Evolutionary conservation across 495 filamentous ascomycete species (phyloP).

Genomic region (Talaromyces proteolyticus): DNA sequence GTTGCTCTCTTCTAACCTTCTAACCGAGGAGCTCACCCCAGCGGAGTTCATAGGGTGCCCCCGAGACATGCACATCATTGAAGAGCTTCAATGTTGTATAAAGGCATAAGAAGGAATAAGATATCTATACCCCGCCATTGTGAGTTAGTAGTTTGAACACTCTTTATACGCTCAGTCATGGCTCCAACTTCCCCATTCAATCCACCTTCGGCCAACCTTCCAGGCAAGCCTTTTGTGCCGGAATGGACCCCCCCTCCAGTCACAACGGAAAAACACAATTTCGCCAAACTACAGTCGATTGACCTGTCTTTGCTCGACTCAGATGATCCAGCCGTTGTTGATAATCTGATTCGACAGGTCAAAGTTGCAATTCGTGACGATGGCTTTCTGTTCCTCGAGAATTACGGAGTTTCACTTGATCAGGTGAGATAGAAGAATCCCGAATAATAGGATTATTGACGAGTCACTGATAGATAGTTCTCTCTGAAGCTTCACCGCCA

Average conservation of each 20-base stretch:
- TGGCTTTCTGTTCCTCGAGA: constrained; percentile 39
- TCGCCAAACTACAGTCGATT: constrained; percentile 33
- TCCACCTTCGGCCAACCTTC: constrained; percentile 25
- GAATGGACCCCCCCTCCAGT: constrained; percentile 34
- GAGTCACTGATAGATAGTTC: not conserved
- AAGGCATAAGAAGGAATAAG: too few relatives aligned
- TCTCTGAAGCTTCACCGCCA: constrained; percentile 33
- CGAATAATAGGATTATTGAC: not conserved
- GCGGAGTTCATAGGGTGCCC: too few relatives aligned
- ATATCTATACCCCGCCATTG: too few relatives aligned
- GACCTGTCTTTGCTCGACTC: too few relatives aligned
- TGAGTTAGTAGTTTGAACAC: too few relatives aligned
- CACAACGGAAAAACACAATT: constrained; percentile 30
- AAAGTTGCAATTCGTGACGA: constrained; percentile 36
- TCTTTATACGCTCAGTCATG: too few relatives aligned
- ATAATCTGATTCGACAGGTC: constrained; percentile 29
- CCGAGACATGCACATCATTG: too few relatives aligned
- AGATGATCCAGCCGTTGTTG: constrained; percentile 33
- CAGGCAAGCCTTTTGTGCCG: constrained; percentile 34
- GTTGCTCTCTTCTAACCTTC: too few relatives aligned
- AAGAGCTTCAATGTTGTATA: too few relatives aligned
- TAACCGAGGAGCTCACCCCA: too few relatives aligned
- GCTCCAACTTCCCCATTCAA: constrained; percentile 30
- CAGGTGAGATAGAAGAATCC: constrained; percentile 30
- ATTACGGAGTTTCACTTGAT: constrained; percentile 42